Conservation (phyloP, 306 rosid species). For the Medicago ruthenica region DNA sequence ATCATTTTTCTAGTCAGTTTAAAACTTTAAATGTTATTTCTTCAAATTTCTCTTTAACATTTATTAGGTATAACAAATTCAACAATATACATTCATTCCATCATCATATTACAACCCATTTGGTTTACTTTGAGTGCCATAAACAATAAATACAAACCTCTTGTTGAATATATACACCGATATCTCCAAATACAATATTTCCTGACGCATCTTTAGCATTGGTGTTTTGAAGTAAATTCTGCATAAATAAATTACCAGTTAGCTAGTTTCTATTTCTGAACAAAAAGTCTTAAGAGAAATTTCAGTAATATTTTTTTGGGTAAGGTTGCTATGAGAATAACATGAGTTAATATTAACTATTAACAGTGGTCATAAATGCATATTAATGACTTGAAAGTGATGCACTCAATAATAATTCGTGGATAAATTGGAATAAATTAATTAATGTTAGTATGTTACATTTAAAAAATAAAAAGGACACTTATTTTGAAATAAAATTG, state of each 20-base stretch:
- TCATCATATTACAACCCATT: constrained; percentile 9
- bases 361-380: no score
- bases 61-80: constrained; percentile 2
- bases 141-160: constrained; percentile 69
- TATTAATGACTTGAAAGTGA: no score
- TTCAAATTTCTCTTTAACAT: not conserved
- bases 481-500: no score
- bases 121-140: constrained; percentile 12
- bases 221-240: constrained; percentile 84
- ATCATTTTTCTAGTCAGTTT: constrained; percentile 16
- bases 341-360: no score
- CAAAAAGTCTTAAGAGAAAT: no score
- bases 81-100: constrained; percentile 26
- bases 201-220: constrained; percentile 97
- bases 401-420: no score
- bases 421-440: no score
- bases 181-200: constrained; percentile 79
- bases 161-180: constrained; percentile 92
- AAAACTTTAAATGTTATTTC: not conserved
- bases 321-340: not conserved
- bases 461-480: no score
- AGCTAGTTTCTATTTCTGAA: constrained; percentile 24
- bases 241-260: constrained; percentile 48
- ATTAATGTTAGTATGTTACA: no score
- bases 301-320: not conserved